phyloP scores from a whole-genome alignment of 2,329 filamentous ascomycete species.

The Trichoderma afroharzianum region DNA sequence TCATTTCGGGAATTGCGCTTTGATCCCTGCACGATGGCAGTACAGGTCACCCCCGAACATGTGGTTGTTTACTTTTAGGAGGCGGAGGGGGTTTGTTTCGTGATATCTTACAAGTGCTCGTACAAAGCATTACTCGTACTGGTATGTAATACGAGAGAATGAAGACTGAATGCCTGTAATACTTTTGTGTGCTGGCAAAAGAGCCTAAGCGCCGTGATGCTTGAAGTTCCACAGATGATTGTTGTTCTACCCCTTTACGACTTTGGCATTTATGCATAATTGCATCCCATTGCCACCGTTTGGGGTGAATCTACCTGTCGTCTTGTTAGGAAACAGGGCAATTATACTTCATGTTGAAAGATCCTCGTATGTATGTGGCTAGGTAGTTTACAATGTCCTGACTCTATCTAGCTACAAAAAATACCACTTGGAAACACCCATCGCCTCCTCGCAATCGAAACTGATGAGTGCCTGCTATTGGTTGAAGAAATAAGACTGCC shows the following conservation, averaged over 20 bases:
- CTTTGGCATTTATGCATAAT: background rate
- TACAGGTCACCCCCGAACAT: background rate
- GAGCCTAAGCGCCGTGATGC: background rate
- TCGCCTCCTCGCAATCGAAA: background rate
- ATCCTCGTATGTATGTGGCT: background rate
- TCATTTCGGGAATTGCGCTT: conserved; percentile 5
- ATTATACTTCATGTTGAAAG: background rate
- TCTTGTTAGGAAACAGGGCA: background rate
- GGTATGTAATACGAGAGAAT: background rate
- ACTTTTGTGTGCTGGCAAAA: background rate
- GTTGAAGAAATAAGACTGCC: rapidly evolving
- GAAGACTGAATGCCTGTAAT: background rate
- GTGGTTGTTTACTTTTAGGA: background rate
- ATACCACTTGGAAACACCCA: background rate
- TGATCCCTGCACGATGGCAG: background rate
- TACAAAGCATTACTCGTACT: background rate
- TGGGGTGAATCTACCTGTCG: background rate
- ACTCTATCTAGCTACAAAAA: background rate
- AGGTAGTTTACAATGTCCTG: background rate
- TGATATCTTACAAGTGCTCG: background rate
- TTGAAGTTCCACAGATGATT: background rate
- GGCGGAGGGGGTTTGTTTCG: background rate
- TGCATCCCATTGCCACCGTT: background rate
- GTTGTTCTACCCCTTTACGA: background rate
- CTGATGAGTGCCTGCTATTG: background rate